Conservation (phyloP, 768 basidiomycete species). For the Boletus speciosus region DNA sequence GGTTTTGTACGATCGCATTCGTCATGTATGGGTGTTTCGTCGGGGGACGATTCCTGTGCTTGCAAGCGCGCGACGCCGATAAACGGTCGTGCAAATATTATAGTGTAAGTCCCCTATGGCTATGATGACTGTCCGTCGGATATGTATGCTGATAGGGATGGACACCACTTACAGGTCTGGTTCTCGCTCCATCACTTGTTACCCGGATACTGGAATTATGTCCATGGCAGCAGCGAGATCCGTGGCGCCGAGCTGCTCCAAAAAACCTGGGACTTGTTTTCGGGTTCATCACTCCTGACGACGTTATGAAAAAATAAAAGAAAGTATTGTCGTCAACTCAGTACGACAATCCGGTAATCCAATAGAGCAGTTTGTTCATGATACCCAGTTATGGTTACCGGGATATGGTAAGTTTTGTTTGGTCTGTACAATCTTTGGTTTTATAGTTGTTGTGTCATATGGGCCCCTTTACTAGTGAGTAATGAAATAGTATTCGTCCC, state of each 20-base stretch:
- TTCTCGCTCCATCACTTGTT: constrained; percentile 34
- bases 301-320: background rate
- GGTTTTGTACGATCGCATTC: constrained; percentile 25
- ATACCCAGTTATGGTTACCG: no score
- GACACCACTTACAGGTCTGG: constrained; percentile 24
- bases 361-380: no score
- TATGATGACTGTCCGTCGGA: rapidly evolving
- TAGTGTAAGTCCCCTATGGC: constrained; percentile 27
- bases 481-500: no score
- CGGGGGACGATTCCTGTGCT: constrained; percentile 32
- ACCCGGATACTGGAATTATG: constrained; percentile 36
- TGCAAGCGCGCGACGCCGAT: constrained; percentile 29
- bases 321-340: no score
- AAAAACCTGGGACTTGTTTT: constrained; percentile 17
- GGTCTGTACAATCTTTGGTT: no score
- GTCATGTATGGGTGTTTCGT: constrained; percentile 32
- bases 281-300: constrained; percentile 6
- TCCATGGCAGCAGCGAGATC: constrained; percentile 17
- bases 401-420: no score
- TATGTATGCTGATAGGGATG: background rate
- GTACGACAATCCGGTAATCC: no score
- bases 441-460: no score
- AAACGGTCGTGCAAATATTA: constrained; percentile 37
- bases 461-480: no score
- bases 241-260: constrained; percentile 21